phyloP scores from a whole-genome alignment of 1,284 basidiomycete species.

The Trametes polyzona region DNA sequence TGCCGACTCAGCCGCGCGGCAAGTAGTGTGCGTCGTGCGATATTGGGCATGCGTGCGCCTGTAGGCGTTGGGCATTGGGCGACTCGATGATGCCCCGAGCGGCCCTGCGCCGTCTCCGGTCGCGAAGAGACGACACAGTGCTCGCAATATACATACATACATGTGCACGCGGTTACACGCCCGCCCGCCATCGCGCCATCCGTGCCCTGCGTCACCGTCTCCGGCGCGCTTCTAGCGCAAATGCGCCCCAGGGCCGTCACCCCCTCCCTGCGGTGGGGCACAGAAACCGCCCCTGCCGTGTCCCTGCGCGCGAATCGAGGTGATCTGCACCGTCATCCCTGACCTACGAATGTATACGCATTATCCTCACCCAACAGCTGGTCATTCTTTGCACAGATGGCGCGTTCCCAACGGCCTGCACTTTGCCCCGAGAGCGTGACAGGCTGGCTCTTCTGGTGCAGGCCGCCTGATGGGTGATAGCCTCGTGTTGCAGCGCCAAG shows the following conservation, averaged over 20 bases:
- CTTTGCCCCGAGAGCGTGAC: not conserved
- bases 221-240: not conserved
- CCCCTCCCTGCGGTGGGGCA: too few species aligned
- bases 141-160: too few species aligned
- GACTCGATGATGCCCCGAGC: not conserved
- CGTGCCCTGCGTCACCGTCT: not conserved
- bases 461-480: constrained; percentile 9
- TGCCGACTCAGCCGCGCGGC: not conserved
- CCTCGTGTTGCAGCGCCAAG: constrained; percentile 5
- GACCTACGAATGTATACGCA: too few species aligned
- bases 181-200: not conserved
- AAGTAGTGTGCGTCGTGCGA: not conserved
- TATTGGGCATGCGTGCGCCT: not conserved
- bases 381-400: too few species aligned
- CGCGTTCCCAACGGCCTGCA: too few species aligned
- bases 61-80: not conserved
- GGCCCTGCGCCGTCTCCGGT: not conserved
- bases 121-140: not conserved
- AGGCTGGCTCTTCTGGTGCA: not conserved
- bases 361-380: too few species aligned
- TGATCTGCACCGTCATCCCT: constrained; percentile 2
- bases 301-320: constrained; percentile 3
- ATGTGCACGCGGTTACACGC: too few species aligned
- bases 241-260: not conserved
- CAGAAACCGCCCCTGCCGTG: too few species aligned